Percentiles rank a stretch among this genome's conserved stretches.
Conservation (phyloP, 352 stramenopile species). For the Globisporangium lucens region DNA sequence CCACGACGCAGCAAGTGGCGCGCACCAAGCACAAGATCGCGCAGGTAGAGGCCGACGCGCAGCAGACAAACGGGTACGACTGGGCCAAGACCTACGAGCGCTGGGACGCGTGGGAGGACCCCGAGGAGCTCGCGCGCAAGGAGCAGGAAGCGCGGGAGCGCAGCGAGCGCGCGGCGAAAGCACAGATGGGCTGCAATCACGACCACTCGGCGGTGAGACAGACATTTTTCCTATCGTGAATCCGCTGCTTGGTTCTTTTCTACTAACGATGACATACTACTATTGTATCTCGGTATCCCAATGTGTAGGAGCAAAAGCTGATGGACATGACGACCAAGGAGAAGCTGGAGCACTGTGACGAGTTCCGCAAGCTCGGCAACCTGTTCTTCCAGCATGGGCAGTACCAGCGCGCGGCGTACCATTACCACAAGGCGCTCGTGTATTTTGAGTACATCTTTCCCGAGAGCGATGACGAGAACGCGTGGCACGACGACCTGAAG, state of each 20-base stretch:
- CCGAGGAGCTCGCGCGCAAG: slow-evolving; percentile 65
- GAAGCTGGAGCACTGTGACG: slow-evolving; percentile 64
- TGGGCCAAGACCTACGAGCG: slow-evolving; percentile 79
- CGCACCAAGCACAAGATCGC: slow-evolving; percentile 36
- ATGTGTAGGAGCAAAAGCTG: slow-evolving; percentile 62
- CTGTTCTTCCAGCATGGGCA: slow-evolving; percentile 77
- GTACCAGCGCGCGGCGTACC: slow-evolving; percentile 73
- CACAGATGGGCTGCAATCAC: slow-evolving; percentile 70
- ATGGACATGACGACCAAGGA: slow-evolving; percentile 79
- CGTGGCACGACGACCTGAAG: slow-evolving; percentile 45
- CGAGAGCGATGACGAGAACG: slow-evolving; percentile 55
- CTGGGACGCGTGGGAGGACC: slow-evolving; percentile 79
- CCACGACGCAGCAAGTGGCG: slow-evolving; percentile 40
- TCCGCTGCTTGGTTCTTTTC: neutral
- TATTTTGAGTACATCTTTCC: slow-evolving; percentile 89
- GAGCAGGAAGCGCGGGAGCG: slow-evolving; percentile 65
- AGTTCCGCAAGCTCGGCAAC: slow-evolving; percentile 68
- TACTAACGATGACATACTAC: neutral
- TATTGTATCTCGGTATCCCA: neutral
- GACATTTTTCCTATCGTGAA: neutral
- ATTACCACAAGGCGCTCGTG: slow-evolving; percentile 81
- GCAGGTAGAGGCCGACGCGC: slow-evolving; percentile 18
- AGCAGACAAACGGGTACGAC: slow-evolving; percentile 37
- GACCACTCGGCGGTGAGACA: slow-evolving; percentile 63
- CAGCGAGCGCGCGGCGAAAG: slow-evolving; percentile 43